Evolutionary conservation across 129 eudicot species (phyloP).

Genomic region (Lonicera japonica): DNA sequence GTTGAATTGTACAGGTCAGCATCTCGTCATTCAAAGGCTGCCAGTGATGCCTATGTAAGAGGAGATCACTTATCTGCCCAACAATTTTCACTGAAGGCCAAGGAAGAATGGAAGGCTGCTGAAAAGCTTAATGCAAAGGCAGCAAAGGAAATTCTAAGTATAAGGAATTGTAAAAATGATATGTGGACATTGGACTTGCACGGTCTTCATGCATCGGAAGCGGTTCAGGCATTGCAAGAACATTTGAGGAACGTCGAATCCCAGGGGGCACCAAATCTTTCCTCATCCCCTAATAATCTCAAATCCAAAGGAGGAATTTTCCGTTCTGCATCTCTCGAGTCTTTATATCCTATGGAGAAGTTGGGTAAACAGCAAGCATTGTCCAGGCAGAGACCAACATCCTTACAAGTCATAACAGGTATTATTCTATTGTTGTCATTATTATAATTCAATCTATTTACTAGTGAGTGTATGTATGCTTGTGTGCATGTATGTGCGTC

Average conservation of each 20-base stretch:
- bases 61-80: constrained; percentile 76
- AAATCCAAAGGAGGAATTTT: constrained; percentile 10
- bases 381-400: constrained; percentile 31
- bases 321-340: constrained; percentile 17
- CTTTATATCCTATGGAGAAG: constrained; percentile 17
- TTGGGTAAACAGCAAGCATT: constrained; percentile 26
- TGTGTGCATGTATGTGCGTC: not conserved
- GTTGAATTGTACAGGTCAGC: constrained; percentile 56
- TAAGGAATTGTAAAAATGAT: constrained; percentile 60
- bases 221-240: constrained; percentile 68
- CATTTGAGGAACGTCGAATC: constrained; percentile 59
- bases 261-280: constrained; percentile 10
- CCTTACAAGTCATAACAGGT: constrained; percentile 86
- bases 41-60: constrained; percentile 70
- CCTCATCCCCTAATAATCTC: constrained; percentile 12
- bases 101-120: constrained; percentile 71
- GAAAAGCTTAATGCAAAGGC: constrained; percentile 68
- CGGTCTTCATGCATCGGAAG: constrained; percentile 87
- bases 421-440: not conserved
- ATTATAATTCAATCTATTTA: not conserved
- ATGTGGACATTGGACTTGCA: constrained; percentile 87
- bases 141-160: constrained; percentile 57
- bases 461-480: not conserved
- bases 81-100: constrained; percentile 55
- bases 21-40: constrained; percentile 70